phyloP scores from a whole-genome alignment of 2,329 filamentous ascomycete genomes.

The Fusarium pseudograminearum region DNA sequence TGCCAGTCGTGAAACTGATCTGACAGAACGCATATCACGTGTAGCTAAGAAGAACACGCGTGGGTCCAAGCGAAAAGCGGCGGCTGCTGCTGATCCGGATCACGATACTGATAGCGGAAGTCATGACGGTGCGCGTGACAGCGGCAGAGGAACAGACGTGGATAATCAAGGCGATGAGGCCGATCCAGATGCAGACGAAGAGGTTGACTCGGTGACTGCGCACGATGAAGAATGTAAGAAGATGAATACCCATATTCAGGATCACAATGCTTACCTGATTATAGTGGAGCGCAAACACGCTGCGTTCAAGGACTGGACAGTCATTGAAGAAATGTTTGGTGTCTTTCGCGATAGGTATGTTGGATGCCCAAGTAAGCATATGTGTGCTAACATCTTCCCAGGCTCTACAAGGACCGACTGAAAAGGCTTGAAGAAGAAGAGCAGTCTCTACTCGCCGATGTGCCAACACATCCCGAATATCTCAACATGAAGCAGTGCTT shows the following conservation, averaged over 20 bases:
- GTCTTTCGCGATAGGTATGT: constrained; percentile 82
- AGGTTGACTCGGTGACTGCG: constrained; percentile 67
- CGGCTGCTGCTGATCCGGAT: constrained; percentile 47
- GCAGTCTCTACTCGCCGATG: constrained; percentile 68
- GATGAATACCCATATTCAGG: constrained; percentile 5
- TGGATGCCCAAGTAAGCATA: not conserved
- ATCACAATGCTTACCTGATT: constrained; percentile 38
- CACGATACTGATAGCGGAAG: constrained; percentile 51
- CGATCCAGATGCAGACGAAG: constrained; percentile 69
- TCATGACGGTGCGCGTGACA: constrained; percentile 51
- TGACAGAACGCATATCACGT: constrained; percentile 50
- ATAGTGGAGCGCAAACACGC: constrained; percentile 81
- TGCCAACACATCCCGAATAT: constrained; percentile 88
- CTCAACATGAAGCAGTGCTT: constrained; percentile 90
- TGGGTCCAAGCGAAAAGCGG: constrained; percentile 55
- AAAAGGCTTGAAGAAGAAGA: constrained; percentile 81
- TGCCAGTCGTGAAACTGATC: constrained; percentile 49
- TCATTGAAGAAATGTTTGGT: constrained; percentile 89
- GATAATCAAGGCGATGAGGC: constrained; percentile 65
- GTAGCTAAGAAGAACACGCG: constrained; percentile 58
- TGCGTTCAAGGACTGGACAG: constrained; percentile 81
- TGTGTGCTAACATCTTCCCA: constrained; percentile 39
- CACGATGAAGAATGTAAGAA: constrained; percentile 73
- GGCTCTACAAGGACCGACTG: constrained; percentile 89
- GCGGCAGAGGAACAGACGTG: constrained; percentile 56